phyloP scores from a whole-genome alignment of 345 rosid species.

The Brassica carinata region DNA sequence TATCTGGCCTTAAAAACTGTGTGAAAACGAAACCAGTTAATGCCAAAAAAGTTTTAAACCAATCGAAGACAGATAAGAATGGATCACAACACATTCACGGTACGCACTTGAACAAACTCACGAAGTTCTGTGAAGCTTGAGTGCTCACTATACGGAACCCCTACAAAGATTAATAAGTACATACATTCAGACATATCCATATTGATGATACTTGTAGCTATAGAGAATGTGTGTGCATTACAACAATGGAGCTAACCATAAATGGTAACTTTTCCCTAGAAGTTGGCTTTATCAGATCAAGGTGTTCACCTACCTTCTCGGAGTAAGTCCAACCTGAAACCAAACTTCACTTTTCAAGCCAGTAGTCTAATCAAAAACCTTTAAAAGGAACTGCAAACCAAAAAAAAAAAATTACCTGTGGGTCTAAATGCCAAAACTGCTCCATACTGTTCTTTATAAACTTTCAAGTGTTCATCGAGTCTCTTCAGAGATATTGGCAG shows the following conservation, averaged over 20 bases:
- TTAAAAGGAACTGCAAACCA: not conserved
- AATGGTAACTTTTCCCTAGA: slow-evolving; percentile 63
- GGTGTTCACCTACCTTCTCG: slow-evolving; percentile 56
- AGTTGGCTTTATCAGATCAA: slow-evolving; percentile 64
- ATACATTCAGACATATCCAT: not conserved
- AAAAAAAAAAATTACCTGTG: slow-evolving; percentile 50
- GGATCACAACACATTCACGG: slow-evolving; percentile 8
- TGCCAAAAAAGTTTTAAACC: not conserved
- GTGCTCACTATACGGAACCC: slow-evolving; percentile 86
- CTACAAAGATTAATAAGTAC: slow-evolving; percentile 37
- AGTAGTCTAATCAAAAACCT: not conserved
- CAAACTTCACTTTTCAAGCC: not conserved
- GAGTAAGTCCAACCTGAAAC: slow-evolving; percentile 79
- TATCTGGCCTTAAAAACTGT: slow-evolving; percentile 71
- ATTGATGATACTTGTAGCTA: not conserved
- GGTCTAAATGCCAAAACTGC: slow-evolving; percentile 77
- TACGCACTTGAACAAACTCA: slow-evolving; percentile 71
- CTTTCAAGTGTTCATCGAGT: slow-evolving; percentile 55
- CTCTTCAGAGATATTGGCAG: slow-evolving; percentile 39
- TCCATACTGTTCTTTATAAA: slow-evolving; percentile 47
- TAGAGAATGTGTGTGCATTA: slow-evolving; percentile 3
- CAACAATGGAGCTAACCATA: slow-evolving; percentile 57
- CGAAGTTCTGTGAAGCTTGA: slow-evolving; percentile 75
- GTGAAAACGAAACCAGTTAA: slow-evolving; percentile 14
- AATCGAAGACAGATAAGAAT: not conserved